These are phyloP conservation scores for Fraxinus greggii DNA, from an alignment of 305 asterid genomes.

Conservation along the genomic window DNA sequence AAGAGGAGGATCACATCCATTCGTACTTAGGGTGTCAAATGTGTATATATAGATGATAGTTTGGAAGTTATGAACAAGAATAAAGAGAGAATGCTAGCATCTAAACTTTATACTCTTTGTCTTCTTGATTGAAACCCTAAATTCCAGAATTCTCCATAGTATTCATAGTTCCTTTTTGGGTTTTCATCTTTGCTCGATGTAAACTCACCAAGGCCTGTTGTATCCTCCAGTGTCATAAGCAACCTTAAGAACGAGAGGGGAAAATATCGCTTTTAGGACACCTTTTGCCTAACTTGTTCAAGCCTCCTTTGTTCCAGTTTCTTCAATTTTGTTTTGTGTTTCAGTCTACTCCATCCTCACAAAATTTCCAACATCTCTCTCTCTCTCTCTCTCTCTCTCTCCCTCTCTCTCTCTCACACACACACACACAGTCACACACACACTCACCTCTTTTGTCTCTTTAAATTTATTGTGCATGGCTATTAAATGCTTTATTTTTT, in stretches of 20 bases:
- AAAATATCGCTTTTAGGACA: neutral
- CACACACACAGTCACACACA: constrained; percentile 4
- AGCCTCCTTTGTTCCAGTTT: neutral
- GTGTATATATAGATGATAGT: neutral
- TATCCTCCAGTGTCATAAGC: neutral
- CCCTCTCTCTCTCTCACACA: neutral
- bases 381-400: neutral
- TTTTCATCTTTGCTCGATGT: neutral
- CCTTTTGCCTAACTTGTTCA: neutral
- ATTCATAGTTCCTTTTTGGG: neutral
- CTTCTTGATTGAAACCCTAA: neutral
- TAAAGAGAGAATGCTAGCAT: neutral
- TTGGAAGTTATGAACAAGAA: neutral
- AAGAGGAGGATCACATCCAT: neutral
- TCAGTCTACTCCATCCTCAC: neutral
- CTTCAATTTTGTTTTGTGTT: neutral
- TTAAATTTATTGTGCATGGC: neutral
- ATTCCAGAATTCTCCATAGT: neutral
- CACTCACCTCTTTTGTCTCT: constrained; percentile 12
- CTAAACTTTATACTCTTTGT: neutral
- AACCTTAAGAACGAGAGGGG: neutral
- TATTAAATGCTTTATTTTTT: constrained; percentile 19
- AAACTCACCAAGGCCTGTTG: neutral
- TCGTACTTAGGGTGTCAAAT: neutral
- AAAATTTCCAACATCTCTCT: neutral